Conservation (phyloP, 2,329 filamentous ascomycete genomes). For the Colletotrichum agaves region DNA sequence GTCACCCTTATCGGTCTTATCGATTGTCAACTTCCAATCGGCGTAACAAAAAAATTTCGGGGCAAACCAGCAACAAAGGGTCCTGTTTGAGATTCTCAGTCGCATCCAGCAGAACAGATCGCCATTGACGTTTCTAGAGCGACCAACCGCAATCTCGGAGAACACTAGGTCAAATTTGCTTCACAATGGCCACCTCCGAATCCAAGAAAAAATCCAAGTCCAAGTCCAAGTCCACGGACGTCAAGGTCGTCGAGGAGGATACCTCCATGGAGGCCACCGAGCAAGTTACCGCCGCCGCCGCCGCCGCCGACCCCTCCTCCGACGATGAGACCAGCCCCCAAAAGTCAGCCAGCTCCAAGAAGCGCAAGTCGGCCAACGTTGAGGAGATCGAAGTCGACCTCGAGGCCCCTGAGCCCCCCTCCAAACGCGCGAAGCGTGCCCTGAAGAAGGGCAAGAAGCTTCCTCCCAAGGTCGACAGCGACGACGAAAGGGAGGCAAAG, state of each 20-base stretch:
- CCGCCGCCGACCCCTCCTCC: conserved; percentile 14
- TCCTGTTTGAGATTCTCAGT: conserved; percentile 1
- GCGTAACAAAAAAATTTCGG: conserved; percentile 29
- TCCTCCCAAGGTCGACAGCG: conserved; percentile 55
- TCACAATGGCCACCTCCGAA: conserved; percentile 22
- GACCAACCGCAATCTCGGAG: neutral
- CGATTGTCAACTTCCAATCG: conserved; percentile 21
- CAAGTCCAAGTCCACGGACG: conserved; percentile 1
- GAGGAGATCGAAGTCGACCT: conserved; percentile 92
- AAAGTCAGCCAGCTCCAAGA: conserved; percentile 58
- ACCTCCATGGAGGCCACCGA: neutral
- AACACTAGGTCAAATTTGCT: neutral
- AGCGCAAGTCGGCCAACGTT: conserved; percentile 74
- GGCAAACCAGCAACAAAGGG: conserved; percentile 11
- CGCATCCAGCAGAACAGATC: conserved; percentile 9
- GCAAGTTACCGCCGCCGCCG: conserved; percentile 10
- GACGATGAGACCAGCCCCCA: conserved; percentile 13
- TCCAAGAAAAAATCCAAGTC: conserved; percentile 4
- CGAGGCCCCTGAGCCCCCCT: conserved; percentile 88
- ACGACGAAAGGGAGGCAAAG: conserved; percentile 52
- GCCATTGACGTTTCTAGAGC: neutral
- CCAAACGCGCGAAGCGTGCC: conserved; percentile 90
- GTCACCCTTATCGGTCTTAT: conserved; percentile 27
- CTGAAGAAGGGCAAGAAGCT: conserved; percentile 84
- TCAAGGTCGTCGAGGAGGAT: neutral